A percentile compares a stretch with the other conserved stretches of the same genome.
Conservation (phyloP, 2,329 filamentous ascomycete species). For the Clonostachys sp. region DNA sequence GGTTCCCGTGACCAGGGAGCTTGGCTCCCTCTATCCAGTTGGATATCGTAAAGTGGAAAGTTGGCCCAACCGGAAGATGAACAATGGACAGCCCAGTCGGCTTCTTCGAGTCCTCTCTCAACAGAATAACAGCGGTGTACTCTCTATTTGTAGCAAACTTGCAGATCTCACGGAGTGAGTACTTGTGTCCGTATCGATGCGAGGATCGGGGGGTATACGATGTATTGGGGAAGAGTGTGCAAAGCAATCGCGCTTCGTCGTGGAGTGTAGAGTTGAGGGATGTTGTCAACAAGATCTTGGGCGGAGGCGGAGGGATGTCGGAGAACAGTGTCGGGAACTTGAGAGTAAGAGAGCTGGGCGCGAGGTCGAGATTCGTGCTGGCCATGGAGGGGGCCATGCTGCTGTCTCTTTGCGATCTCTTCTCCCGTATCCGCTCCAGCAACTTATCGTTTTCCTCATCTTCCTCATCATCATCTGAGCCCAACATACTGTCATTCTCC, state of each 20-base stretch:
- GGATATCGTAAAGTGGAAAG: slow-evolving; percentile 86
- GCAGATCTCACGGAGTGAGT: slow-evolving; percentile 86
- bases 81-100: slow-evolving; percentile 79
- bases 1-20: slow-evolving; percentile 81
- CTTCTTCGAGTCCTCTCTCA: slow-evolving; percentile 86
- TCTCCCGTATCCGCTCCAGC: slow-evolving; percentile 36
- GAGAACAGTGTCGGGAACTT: slow-evolving; percentile 61
- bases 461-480: slow-evolving; percentile 50
- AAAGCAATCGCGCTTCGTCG: slow-evolving; percentile 73
- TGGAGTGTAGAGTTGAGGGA: slow-evolving; percentile 86
- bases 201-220: slow-evolving; percentile 84
- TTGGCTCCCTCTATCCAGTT: slow-evolving; percentile 89
- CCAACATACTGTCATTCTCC: slow-evolving; percentile 77
- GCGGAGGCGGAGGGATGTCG: slow-evolving; percentile 53
- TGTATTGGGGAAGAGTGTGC: slow-evolving; percentile 77
- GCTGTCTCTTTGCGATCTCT: slow-evolving; percentile 39
- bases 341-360: slow-evolving; percentile 51
- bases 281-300: slow-evolving; percentile 91
- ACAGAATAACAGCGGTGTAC: slow-evolving; percentile 78
- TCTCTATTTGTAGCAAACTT: slow-evolving; percentile 77
- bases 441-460: slow-evolving; percentile 39
- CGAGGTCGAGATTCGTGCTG: slow-evolving; percentile 60
- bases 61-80: slow-evolving; percentile 79
- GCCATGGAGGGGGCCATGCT: slow-evolving; percentile 55
- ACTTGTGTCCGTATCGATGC: slow-evolving; percentile 84